Evolutionary conservation across 257 asterid genomes (phyloP), one percentile per base, ranked within the genome.

Genomic region (Cordia subcordata): DNA sequence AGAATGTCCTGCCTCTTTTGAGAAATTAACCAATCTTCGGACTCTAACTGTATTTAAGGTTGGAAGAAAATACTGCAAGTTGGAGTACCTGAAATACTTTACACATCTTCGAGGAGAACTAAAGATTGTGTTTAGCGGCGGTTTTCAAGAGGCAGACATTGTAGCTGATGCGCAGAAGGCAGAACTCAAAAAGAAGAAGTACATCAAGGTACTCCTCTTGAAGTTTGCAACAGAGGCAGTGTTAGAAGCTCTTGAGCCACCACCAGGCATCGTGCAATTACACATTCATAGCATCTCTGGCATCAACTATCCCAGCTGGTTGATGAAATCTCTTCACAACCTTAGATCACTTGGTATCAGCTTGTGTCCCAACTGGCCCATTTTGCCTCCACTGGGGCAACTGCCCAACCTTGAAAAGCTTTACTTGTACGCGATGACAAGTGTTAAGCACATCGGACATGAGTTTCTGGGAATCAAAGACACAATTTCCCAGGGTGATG

Each of bases 401-500:
- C 19, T 73, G 22, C 75, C 72, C 17, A 27, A 14, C 44, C 49
- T 73, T 16, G 78, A 68, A 62, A 42, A n/a, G n/a, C 73, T 72
- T 50, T 27, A 37, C 8, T 16, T 68, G 13, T 18, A 18, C 8
- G 5, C 8, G 5, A 58, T 50, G 66, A n/a, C n/a, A n/a, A n/a
- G n/a, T n/a, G n/a, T n/a, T n/a, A n/a, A n/a, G n/a, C 39, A 46
- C n/a, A 57, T 74, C 27, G 80, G 73, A 13, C 35, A 32, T 13
- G 65, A 74, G 14, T 66, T 74, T 16, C 35, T 68, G 72, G 72
- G 75, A 22, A 12, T 53, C 13, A n/a, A n/a, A n/a, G n/a, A n/a
- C n/a, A n/a, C n/a, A n/a, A n/a, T n/a, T n/a, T 18, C 17, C 35
- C 18, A 13, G 4, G 58, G 0, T 11, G 33, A n/a, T n/a, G n/a